Conservation (phyloP, 345 rosid species). For the Pistacia vera region DNA sequence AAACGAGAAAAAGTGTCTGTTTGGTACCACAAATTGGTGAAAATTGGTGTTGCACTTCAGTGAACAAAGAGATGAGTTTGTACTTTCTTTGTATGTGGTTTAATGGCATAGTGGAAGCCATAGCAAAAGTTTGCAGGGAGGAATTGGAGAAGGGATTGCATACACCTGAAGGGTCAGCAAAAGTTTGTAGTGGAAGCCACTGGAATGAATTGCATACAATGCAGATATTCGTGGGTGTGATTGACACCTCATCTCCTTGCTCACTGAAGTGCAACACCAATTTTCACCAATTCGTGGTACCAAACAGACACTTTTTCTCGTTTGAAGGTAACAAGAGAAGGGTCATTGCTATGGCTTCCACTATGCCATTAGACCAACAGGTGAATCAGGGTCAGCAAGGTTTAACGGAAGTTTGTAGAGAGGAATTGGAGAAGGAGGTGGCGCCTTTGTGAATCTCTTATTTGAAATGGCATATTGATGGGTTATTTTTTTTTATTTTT, state of each 20-base stretch:
- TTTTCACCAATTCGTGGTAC: conserved; percentile 24
- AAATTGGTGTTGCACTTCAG: conserved; percentile 27
- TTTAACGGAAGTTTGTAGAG: not conserved
- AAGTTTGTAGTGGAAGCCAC: too few species aligned
- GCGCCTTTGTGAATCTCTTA: too few species aligned
- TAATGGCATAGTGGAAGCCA: too few species aligned
- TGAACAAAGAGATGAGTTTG: conserved; percentile 33
- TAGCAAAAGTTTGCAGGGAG: too few species aligned
- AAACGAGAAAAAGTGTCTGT: conserved; percentile 32
- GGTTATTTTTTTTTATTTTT: too few species aligned
- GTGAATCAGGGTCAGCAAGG: conserved; percentile 37
- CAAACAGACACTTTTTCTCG: conserved; percentile 30
- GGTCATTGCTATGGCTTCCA: conserved; percentile 49
- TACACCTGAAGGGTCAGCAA: too few species aligned
- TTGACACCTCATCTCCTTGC: conserved; percentile 30
- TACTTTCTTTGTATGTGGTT: too few species aligned
- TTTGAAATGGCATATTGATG: too few species aligned
- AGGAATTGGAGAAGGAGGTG: too few species aligned
- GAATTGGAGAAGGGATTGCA: too few species aligned
- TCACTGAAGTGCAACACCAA: conserved; percentile 29
- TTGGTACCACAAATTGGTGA: conserved; percentile 26
- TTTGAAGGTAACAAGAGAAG: conserved; percentile 30
- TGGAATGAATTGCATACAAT: too few species aligned
- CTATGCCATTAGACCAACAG: conserved; percentile 48
- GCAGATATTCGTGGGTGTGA: too few species aligned